Evolutionary conservation across 139 green algal genomes (phyloP).

Genomic region (Edaphochlamys debaryana): DNA sequence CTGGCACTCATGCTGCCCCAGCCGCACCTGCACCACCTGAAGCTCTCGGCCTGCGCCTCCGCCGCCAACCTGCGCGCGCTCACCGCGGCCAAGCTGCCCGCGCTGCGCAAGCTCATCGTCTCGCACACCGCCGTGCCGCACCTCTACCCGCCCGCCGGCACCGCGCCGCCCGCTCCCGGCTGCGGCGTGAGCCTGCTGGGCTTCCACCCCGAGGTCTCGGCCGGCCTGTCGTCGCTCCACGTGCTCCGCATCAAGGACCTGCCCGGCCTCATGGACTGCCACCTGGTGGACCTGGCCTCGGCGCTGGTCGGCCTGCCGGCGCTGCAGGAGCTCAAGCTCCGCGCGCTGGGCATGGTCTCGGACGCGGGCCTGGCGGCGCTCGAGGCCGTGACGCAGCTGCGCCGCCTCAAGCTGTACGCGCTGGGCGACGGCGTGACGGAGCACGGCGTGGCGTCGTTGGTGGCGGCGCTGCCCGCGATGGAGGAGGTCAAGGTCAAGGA

Average conservation of each 20-base stretch:
- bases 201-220: constrained; percentile 1
- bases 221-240: not conserved
- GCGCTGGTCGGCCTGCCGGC: constrained; percentile 17
- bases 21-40: constrained; percentile 27
- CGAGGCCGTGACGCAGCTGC: constrained; percentile 19
- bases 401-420: constrained; percentile 34
- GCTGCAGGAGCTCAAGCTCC: constrained; percentile 40
- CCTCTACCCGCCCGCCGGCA: constrained; percentile 3
- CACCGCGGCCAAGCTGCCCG: not conserved
- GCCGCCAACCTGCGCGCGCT: constrained; percentile 37
- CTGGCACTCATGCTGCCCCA: constrained; percentile 40
- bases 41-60: constrained; percentile 41
- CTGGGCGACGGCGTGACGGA: constrained; percentile 36
- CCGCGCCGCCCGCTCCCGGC: not conserved
- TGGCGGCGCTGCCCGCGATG: constrained; percentile 3
- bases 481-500: constrained; percentile 46
- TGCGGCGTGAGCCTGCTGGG: constrained; percentile 27
- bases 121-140: constrained; percentile 7
- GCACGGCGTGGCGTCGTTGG: constrained; percentile 23
- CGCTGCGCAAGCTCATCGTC: constrained; percentile 35
- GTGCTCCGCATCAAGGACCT: constrained; percentile 40
- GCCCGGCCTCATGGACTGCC: constrained; percentile 22
- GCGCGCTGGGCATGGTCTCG: constrained; percentile 16
- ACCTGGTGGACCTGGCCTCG: constrained; percentile 22
- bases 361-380: constrained; percentile 27